These are phyloP conservation scores for Moringa oleifera DNA, from an alignment of 345 rosid genomes.

Conservation along the genomic window DNA sequence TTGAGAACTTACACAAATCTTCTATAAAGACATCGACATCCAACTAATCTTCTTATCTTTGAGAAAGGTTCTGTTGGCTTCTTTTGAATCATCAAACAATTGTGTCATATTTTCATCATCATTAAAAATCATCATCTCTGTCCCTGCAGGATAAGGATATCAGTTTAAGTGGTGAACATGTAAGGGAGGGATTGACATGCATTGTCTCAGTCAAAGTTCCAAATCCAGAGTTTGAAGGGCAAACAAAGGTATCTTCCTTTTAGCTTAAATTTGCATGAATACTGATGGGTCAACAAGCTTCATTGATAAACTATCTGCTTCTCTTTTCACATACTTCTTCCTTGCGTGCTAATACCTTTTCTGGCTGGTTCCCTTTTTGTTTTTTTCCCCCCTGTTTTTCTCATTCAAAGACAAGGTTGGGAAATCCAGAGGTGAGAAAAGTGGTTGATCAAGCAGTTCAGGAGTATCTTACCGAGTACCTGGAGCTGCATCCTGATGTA, in stretches of 20 bases:
- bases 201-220: slow-evolving; percentile 94
- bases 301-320: background rate
- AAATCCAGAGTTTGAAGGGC: slow-evolving; percentile 99
- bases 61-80: background rate
- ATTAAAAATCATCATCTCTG: slow-evolving; percentile 14
- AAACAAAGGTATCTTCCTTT: slow-evolving; percentile 67
- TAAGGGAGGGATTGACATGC: slow-evolving; percentile 95
- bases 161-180: slow-evolving; percentile 90
- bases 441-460: slow-evolving; percentile 94
- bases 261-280: background rate
- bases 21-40: no score
- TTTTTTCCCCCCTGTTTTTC: no score
- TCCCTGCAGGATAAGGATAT: slow-evolving; percentile 83
- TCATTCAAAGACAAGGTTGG: slow-evolving; percentile 84
- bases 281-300: background rate
- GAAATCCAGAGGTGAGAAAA: slow-evolving; percentile 97
- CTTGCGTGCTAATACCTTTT: slow-evolving; percentile 6
- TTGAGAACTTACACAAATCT: no score
- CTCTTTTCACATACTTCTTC: slow-evolving; percentile 1
- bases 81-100: background rate
- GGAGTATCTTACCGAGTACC: slow-evolving; percentile 86
- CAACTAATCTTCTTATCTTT: no score
- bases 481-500: slow-evolving; percentile 96
- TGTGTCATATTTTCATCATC: slow-evolving; percentile 4
- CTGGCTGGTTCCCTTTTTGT: slow-evolving; percentile 13